Base-by-base conservation (phyloP, 176 grass and related monocot species). In the Lolium multiflorum region DNA sequence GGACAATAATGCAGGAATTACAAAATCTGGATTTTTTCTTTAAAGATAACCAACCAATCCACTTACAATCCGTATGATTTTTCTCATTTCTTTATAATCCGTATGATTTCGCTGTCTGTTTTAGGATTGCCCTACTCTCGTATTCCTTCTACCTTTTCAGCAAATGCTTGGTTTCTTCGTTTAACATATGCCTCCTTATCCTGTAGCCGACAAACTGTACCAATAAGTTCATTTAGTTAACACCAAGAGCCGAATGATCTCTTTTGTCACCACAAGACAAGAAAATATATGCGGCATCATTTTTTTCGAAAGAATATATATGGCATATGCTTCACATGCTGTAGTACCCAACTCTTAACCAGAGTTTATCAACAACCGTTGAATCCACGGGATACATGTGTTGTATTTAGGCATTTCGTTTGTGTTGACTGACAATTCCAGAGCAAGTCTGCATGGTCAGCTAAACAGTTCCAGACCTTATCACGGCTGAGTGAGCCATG, bases 401-500 rank as follows among this genome's bases (percentile, higher is more conserved):
- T 35, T 35, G 31, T 35, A 35, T 35, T 35, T 35, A 35, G 31
- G 31, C 31, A 35, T 35, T 35, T 35, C 31, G 31, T 14, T 43
- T 41, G 14, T 31, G 60, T 6, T 26, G 6, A 9, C 20, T 11
- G 38, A 52, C 3, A 44, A 35, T 46, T 74, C 75, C 66, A 74
- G 74, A 16, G 17, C 6, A 35, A 35, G 31, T 35, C 2, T 12
- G 11, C 48, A 48, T 25, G 22, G 16, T 24, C 7, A 20, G 3
- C 49, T 24, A 68, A 75, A 59, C 12, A 72, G 78, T 71, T 43
- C 52, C 16, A 63, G 0, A 17, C 21, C 14, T 3, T 11, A 81
- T 87, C 83, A 7, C 56, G 13, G 66, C 65, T 26, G 80, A 86
- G 79, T 90, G 84, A 86, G 79, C 79, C 78, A 77, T 81, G 52